Conservation (phyloP, 1,284 basidiomycete genomes). For the Puccinia triticina region DNA sequence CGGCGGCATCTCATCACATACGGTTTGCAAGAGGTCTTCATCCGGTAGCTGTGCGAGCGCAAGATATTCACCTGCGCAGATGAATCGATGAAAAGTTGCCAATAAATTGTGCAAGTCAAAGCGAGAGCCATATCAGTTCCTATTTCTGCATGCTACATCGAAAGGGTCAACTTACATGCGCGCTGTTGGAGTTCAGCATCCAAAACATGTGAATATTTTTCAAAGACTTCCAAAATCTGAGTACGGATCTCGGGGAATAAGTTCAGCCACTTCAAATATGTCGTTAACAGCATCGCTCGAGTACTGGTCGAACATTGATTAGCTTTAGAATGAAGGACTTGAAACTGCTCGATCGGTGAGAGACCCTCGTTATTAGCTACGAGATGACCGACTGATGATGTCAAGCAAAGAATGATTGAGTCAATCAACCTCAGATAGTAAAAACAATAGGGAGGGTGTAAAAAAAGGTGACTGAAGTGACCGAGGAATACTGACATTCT, state of each 20-base stretch:
- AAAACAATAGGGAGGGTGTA: background rate
- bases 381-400: constrained; percentile 71
- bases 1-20: constrained; percentile 98
- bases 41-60: constrained; percentile 78
- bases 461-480: constrained; percentile 6
- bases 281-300: constrained; percentile 86
- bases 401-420: background rate
- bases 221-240: constrained; percentile 90
- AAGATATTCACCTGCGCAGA: constrained; percentile 72
- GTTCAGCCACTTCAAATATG: constrained; percentile 99
- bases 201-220: constrained; percentile 95
- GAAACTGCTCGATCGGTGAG: constrained; percentile 92
- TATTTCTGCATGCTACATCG: constrained; percentile 29
- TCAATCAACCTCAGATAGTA: background rate
- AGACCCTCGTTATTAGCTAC: constrained; percentile 93
- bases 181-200: constrained; percentile 97
- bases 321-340: constrained; percentile 88
- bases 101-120: background rate
- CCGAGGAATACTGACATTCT: constrained; percentile 64
- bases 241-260: constrained; percentile 98
- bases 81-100: too few species aligned
- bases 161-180: constrained; percentile 68
- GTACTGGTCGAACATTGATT: constrained; percentile 92
- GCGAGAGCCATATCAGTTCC: background rate
- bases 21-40: constrained; percentile 84